Base-by-base conservation (phyloP, 106 monocot genomes). In the Dendrobium nobile region DNA sequence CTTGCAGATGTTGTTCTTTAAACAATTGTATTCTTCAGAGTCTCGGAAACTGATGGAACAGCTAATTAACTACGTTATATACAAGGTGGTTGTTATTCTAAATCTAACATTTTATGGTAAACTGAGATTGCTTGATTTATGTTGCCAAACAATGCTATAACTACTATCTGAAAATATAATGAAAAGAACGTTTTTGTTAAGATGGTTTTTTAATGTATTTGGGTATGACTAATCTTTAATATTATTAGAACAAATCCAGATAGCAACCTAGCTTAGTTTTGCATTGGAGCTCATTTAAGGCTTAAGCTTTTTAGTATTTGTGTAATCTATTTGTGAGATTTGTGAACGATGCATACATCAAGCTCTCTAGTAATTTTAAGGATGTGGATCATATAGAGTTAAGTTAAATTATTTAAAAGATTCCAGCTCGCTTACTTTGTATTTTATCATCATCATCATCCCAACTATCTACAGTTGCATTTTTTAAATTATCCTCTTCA, bases 1-100 rank as follows among this genome's bases (percentile, higher is more conserved):
- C 79, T n/a, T 89, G 85, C 94, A 96, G 96, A 90, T 87, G 33
- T 22, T 96, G 58, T 96, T 96, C 82, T 96, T 96, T 84, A 85
- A 82, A 15, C 86, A 93, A 79, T 67, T 97, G 37, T 74, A 89
- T 83, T 80, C 90, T 47, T 81, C 90, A 73, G 97, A 97, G 90
- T 91, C 79, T 18, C 85, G 92, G 80, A 97, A 94, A 79, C 70
- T 92, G 41, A 55, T 94, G 83, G 97, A 94, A 80, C 92, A 88
- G 7, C 48, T 88, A 42, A 77, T 97, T 81, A 90, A 94, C 75
- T 97, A 97, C 85, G 75, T 89, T 24, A 82, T 97, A 54, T 92
- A 92, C 85, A 97, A 94, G 97, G 97, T 97, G 75, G 44, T 74
- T 74, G 20, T 44, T 33, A 33, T 70, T 37, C 37, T 70, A 33